Base-by-base conservation (phyloP, 1,284 basidiomycete species). In the Ganoderma lingzhi region DNA sequence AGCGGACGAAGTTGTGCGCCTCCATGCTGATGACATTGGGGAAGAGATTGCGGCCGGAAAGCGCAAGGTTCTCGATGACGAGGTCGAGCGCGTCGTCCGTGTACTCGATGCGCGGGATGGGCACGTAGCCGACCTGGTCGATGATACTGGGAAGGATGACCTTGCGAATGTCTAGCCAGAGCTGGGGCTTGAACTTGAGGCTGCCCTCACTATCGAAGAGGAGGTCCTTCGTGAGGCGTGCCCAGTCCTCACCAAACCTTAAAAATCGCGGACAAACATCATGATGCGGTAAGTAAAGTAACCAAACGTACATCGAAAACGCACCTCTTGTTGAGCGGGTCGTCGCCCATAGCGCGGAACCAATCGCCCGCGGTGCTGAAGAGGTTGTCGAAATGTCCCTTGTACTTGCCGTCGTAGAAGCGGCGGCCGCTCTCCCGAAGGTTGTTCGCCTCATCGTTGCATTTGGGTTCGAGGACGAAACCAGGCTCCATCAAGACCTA, bases 21-120 rank as follows among this genome's bases (percentile, higher is more conserved):
- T 97, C 94, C 72, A 98, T 76, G 63, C 90, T 87, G 73, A 98
- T 86, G 73, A 96, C 80, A 82, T 95, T 94, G 5, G 93, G 93
- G 82, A 95, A 90, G 3, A 95, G 81, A 80, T 96, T 95, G 63
- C 91, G 89, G 19, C 95, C 93, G 69, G 95, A 93, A 30, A 98
- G 86, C 2, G 95, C 92, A 39, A 98, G 87, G 82, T 98, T 97
- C 86, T 99, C 97, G 70, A 98, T 90, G 70, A 98, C 94, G 65
- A 97, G 86, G 75, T 97, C 96, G 70, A 96, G 81, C 15, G 86
- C 79, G 62, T 93, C 90, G 79, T 96, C 94, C 32, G 90, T 91
- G 83, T 96, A 97, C 82, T 98, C 96, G 79, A 96, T 90, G 53
- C 94, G 90, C 0, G 95, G 96, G 72, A 98, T 96, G 23, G 97